Evolutionary conservation across 2,329 filamentous ascomycete genomes (phyloP), one percentile per base, ranked within the genome.

Genomic region (Blastomyces parvus): DNA sequence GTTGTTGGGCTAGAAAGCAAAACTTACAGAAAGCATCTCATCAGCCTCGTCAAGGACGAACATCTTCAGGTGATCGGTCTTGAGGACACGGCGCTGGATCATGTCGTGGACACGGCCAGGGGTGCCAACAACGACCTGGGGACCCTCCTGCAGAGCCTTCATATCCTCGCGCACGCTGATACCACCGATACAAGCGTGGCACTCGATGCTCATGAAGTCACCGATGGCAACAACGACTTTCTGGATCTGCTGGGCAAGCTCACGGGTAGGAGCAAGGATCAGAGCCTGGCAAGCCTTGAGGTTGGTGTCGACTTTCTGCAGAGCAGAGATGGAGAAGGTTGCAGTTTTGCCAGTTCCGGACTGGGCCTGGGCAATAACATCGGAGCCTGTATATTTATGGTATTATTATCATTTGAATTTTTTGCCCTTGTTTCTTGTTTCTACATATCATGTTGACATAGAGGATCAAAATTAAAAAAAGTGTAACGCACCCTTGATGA

Each of bases 261-360:
- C 94, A 83, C 94, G 93, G 74, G 94, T 99, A 71, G 94, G 94
- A 69, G 94, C 93, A 70, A 99, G 89, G 74, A 99, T 97, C 69
- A 99, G 86, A 69, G 94, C 95, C 88, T 99, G 94, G 86, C 91
- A 96, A 76, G 89, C 87, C 88, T 97, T 97, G 78, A 97, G 79
- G 79, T 86, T 88, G 77, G 89, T 85, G 83, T 99, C 94, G 81
- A 99, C 90, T 87, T 97, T 97, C 86, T 99, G 94, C 70, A 99
- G 90, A 73, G 94, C 90, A 74, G 92, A 96, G 82, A 99, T 96
- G 74, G 94, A 97, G 88, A 99, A 99, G 72, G 94, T 99, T 72
- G 94, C 94, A 71, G 94, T 99, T 87, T 99, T 99, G 83, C 94
- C 94, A 79, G 94, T 99, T 85, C 94, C 94, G 73, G 94, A 99